Evolutionary conservation across 768 basidiomycete genomes (phyloP).

Genomic region (Amanita pallidorosea): DNA sequence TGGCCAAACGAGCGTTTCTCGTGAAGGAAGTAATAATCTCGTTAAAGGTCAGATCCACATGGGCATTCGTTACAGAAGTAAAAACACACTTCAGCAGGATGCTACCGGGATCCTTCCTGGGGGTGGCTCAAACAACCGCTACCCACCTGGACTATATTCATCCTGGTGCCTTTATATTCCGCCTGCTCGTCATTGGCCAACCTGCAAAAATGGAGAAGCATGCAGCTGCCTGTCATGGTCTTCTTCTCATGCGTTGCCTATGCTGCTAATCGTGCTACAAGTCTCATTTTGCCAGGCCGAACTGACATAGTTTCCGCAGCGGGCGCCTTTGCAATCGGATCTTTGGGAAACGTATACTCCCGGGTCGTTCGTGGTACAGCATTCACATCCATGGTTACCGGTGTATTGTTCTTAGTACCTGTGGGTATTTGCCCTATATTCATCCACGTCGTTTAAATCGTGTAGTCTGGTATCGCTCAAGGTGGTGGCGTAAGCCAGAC

Average conservation of each 20-base stretch:
- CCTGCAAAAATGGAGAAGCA: slow-evolving; percentile 58
- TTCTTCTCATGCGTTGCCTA: slow-evolving; percentile 67
- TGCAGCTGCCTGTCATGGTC: slow-evolving; percentile 72
- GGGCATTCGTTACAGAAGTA: neutral
- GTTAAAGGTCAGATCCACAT: slow-evolving; percentile 28
- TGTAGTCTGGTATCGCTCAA: slow-evolving; percentile 65
- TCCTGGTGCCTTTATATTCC: slow-evolving; percentile 72
- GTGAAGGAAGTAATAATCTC: slow-evolving; percentile 30
- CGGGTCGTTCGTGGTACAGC: slow-evolving; percentile 68
- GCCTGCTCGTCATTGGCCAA: slow-evolving; percentile 65
- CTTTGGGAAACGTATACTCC: slow-evolving; percentile 78
- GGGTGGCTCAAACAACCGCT: slow-evolving; percentile 70
- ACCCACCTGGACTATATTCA: slow-evolving; percentile 73
- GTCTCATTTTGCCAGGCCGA: slow-evolving; percentile 48
- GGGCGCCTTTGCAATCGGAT: slow-evolving; percentile 69
- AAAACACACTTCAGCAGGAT: slow-evolving; percentile 33
- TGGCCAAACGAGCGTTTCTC: slow-evolving; percentile 27
- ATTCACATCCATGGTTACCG: slow-evolving; percentile 87
- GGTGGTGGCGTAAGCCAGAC: slow-evolving; percentile 59
- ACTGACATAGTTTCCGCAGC: slow-evolving; percentile 69
- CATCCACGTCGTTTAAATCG: slow-evolving; percentile 6
- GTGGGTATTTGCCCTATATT: slow-evolving; percentile 29
- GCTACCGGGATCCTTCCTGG: slow-evolving; percentile 63
- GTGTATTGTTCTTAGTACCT: slow-evolving; percentile 84
- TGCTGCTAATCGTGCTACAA: slow-evolving; percentile 56